Conservation (phyloP, 305 asterid species). For the Fraxinus ornus region DNA sequence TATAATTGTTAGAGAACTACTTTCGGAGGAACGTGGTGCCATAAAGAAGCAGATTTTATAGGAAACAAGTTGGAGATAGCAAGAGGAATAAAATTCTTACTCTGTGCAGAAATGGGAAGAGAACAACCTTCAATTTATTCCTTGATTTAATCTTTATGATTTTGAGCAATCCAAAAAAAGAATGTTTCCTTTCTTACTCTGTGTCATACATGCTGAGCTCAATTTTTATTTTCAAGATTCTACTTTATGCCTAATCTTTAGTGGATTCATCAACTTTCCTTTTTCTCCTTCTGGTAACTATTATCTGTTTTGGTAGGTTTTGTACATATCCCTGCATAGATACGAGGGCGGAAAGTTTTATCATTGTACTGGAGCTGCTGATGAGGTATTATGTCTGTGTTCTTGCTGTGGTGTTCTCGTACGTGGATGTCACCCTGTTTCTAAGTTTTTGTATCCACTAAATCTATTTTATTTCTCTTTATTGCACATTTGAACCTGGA, state of each 20-base stretch:
- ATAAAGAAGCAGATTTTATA: not conserved
- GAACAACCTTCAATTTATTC: slow-evolving; percentile 38
- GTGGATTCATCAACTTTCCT: slow-evolving; percentile 9
- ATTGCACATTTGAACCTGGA: slow-evolving; percentile 14
- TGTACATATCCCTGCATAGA: slow-evolving; percentile 88
- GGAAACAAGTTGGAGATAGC: not conserved
- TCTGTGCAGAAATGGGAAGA: slow-evolving; percentile 50
- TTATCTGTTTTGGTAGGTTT: slow-evolving; percentile 52
- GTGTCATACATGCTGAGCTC: slow-evolving; percentile 14
- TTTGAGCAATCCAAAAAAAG: too few relatives aligned
- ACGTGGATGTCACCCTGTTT: not conserved
- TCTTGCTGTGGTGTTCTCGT: not conserved
- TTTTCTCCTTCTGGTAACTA: slow-evolving; percentile 15
- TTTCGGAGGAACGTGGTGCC: not conserved
- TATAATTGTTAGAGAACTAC: not conserved
- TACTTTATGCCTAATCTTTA: slow-evolving; percentile 1
- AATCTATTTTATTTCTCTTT: not conserved
- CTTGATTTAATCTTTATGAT: too few relatives aligned
- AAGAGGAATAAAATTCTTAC: slow-evolving; percentile 30
- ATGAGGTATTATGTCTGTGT: slow-evolving; percentile 52
- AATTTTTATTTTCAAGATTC: slow-evolving; percentile 15
- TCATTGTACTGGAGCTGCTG: slow-evolving; percentile 96
- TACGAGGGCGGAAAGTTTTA: slow-evolving; percentile 91
- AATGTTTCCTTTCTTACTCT: not conserved
- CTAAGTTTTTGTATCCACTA: not conserved